Evolutionary conservation across 352 stramenopile species (phyloP), one percentile per base, ranked within the genome.

Genomic region (Phytophthora cryptogea): DNA sequence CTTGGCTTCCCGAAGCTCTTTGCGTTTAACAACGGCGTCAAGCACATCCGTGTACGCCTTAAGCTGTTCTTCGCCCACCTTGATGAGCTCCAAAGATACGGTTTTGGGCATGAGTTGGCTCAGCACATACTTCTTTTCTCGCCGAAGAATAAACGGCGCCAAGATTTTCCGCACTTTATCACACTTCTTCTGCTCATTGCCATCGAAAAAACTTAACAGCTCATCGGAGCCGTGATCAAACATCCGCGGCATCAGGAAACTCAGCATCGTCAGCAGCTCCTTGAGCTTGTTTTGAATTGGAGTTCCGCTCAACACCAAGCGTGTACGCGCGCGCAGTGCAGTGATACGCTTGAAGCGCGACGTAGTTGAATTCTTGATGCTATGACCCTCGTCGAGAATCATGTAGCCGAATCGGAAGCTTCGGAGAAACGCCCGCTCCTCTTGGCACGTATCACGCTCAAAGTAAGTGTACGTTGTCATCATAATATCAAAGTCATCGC

Each of bases 81-180:
- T 74, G 2, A 99, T 61, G 57, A 92, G 84, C 64, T 98, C 76
- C 0, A 98, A 70, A 4, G 80, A 54, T 32, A 88, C 72, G 3
- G 76, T 97, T 66, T 98, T 97, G 2, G 83, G 49, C 23, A 93
- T 80, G 5, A 98, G 74, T 61, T 99, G 94, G 50, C 78, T 83
- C 41, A 99, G 74, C 16, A 99, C 97, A 54, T 98, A 95, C 58
- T 88, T 83, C 72, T 99, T 99, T 35, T 98, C 87, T 26, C 97
- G 86, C 8, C 97, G 77, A 36, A 99, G 75, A 8, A 99, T 96
- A 70, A 99, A 99, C 0, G 97, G 97, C n/a, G 92, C 89, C 66
- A 99, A 89, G 52, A 99, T 89, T 49, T 96, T 90, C 17, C 86
- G 86, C 13, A 97, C 78, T 80, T 97, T 91, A 1, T 80, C 71